Evolutionary conservation across 2,329 filamentous ascomycete species (phyloP).

Genomic region (Sporothrix curviconia): DNA sequence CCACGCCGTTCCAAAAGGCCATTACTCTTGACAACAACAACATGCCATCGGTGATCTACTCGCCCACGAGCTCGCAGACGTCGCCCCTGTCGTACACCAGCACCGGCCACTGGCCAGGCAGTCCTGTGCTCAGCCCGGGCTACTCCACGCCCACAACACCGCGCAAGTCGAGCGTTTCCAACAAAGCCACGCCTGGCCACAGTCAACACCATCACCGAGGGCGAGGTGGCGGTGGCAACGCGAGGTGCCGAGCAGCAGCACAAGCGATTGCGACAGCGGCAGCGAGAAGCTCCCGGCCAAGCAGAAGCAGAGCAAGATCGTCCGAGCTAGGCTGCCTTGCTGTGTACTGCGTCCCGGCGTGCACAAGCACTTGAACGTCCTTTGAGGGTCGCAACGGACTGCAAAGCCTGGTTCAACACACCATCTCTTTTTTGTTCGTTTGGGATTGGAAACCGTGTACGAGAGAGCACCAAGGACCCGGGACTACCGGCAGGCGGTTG

Average conservation of each 20-base stretch:
- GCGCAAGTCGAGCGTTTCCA: conserved; percentile 40
- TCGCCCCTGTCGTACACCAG: conserved; percentile 27
- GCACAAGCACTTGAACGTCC: conserved; percentile 68
- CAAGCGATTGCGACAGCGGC: conserved; percentile 70
- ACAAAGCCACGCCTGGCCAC: conserved; percentile 50
- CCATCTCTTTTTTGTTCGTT: too few species aligned
- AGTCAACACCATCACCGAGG: conserved; percentile 53
- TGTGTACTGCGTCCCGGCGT: conserved; percentile 65
- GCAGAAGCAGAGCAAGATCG: conserved; percentile 75
- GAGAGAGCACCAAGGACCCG: conserved; percentile 68
- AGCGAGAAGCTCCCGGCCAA: conserved; percentile 50
- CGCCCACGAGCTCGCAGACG: neutral
- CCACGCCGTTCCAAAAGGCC: conserved; percentile 66
- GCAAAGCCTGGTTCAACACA: conserved; percentile 89
- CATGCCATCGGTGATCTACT: neutral
- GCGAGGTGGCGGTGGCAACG: conserved; percentile 45
- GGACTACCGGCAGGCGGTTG: conserved; percentile 66
- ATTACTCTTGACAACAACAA: conserved; percentile 43
- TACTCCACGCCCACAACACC: conserved; percentile 32
- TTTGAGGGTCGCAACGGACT: conserved; percentile 72
- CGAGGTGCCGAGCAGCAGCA: conserved; percentile 51
- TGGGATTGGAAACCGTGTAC: conserved; percentile 87
- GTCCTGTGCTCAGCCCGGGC: conserved; percentile 44
- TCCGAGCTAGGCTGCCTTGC: conserved; percentile 78
- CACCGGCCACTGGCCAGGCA: conserved; percentile 44